Evolutionary conservation across 2,329 filamentous ascomycete genomes (phyloP), one percentile per base, ranked within the genome.

Genomic region (Aspergillus fischeri): DNA sequence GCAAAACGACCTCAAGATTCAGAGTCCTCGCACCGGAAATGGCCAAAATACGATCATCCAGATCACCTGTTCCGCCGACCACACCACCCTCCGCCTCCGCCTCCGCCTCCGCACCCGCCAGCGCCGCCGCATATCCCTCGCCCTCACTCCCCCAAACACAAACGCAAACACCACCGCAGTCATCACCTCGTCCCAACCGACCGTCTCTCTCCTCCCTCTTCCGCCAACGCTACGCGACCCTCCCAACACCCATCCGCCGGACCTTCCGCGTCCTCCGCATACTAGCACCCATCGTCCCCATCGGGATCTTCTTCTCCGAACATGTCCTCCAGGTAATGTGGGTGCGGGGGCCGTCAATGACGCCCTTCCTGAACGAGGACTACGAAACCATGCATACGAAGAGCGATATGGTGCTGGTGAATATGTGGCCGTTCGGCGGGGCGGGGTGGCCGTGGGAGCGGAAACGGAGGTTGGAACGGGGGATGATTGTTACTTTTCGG

Each of bases 401-500:
- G 32, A 68, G 67, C 44, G 77, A 80, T 47, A 68, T 75, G 56
- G 73, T 80, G 11, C 60, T 78, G n/a, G 73, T 78, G 25, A 75
- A 72, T 45, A 71, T 72, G 69, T 75, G 69, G 70, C 67, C 68
- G 45, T 70, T 63, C 60, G 68, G 62, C n/a, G 57, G 59, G 72
- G 79, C 77, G 67, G 88, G 86, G 68, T 81, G 82, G 59, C 80
- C 69, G 1, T 72, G 69, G 64, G 61, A 69, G 45, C 59, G 84
- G 25, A 80, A 82, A 57, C 75, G 83, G 49, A 78, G 81, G 28
- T 67, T 92, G 41, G 75, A 84, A 68, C 80, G 88, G 60, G 90
- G 90, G 55, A 91, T 91, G 85, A 77, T 93, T 48, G 86, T 93
- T 56, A 87, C 86, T 10, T 85, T 92, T 66, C 70, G 70, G 70